Percentiles rank a stretch among this genome's conserved stretches.
Evolutionary conservation across 140 eudicot species (phyloP).

Genomic region (Erigeron philadelphicus): DNA sequence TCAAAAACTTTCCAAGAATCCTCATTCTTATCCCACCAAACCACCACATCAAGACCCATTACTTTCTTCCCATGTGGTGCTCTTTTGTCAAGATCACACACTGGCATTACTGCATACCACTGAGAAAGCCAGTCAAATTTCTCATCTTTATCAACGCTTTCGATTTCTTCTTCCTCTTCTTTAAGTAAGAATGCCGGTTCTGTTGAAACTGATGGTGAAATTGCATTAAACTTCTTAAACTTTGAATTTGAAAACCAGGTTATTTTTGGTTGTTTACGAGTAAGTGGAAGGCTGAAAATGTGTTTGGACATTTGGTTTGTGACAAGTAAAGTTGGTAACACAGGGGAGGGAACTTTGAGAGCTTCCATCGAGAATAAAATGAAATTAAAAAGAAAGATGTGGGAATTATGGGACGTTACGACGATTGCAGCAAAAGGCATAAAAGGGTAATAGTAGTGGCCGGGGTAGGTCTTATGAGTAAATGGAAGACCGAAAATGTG

Average conservation of each 20-base stretch:
- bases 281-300: no score
- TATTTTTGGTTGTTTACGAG: no score
- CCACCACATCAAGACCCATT: conserved; percentile 24
- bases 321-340: no score
- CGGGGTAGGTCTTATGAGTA: no score
- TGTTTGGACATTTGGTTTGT: no score
- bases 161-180: background rate
- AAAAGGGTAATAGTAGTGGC: no score
- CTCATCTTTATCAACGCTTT: background rate
- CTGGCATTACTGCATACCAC: conserved; percentile 13
- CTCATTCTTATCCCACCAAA: conserved; percentile 72
- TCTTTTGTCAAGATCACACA: conserved; percentile 15
- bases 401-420: no score
- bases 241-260: background rate
- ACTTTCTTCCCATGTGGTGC: conserved; percentile 15
- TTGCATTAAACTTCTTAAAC: background rate
- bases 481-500: no score
- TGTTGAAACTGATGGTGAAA: background rate
- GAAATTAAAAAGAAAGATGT: no score
- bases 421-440: no score
- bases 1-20: conserved; percentile 72
- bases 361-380: no score
- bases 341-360: no score
- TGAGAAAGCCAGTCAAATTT: conserved; percentile 8
- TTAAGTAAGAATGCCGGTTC: background rate